Evolutionary conservation across 225 moss, liverwort and hornwort genomes (phyloP), one percentile per base, ranked within the genome.

Genomic region (Straminergon stramineum): DNA sequence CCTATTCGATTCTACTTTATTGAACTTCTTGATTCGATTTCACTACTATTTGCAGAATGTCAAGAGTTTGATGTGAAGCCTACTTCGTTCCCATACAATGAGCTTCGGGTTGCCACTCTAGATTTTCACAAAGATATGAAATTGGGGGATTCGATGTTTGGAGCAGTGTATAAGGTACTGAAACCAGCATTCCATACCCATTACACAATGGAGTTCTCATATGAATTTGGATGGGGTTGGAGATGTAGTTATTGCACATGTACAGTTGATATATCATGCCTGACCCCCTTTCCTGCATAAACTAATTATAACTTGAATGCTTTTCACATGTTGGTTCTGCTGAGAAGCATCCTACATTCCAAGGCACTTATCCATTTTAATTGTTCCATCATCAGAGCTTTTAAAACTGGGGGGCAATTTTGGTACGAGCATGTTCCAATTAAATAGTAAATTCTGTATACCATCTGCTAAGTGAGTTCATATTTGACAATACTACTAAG

Each of bases 61-160:
- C 0, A 32, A 48, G 31, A 51, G 19, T 75, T 19, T 48, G 75
- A 19, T 75, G 75, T 51, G 19, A 51, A 75, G 51, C 75, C 75
- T 31, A 51, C 4, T 31, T 2, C 19, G 0, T 48, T 75, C 12
- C 7, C 31, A 51, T 75, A 31, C 75, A 51, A 75, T 2, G 19
- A 19, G 51, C 48, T 75, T 75, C 7, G 19, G 31, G 3, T 31
- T 31, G 75, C 48, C 30, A 75, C 75, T 0, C 31, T 0, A 75
- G 18, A 31, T 31, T 75, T 75, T 75, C 31, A 31, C 1, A 0
- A 1, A 11, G 19, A 51, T 51, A 31, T 19, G 75, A 18, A 11
- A 19, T 19, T 51, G 31, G 31, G 7, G 2, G 0, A 10, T 0
- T 2, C 17, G 10, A 0, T 0, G 2, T 6, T 0, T 10, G 74